A percentile compares a stretch with the other conserved stretches of the same genome.
Evolutionary conservation across 192 early-diverging fungal genomes (phyloP).

Genomic region (Gryganskiella cystojenkinii): DNA sequence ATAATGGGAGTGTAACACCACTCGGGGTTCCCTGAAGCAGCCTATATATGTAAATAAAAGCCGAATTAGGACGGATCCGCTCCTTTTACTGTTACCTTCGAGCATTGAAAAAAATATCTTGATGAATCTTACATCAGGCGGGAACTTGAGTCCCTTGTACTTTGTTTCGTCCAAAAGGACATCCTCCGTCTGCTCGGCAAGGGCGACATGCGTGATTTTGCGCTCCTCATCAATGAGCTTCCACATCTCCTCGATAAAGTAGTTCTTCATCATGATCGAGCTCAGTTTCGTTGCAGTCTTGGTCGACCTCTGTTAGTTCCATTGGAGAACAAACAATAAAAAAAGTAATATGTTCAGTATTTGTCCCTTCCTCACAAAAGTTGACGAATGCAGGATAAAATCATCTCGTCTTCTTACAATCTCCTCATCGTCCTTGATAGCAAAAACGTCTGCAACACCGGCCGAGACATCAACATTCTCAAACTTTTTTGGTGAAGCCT

Average conservation of each 20-base stretch:
- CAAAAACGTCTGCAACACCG: slow-evolving; percentile 77
- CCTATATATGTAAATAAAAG: slow-evolving; percentile 26
- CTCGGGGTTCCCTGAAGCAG: slow-evolving; percentile 78
- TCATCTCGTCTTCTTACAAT: slow-evolving; percentile 61
- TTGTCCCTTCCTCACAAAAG: too few relatives aligned
- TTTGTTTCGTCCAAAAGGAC: slow-evolving; percentile 75
- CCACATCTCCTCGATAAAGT: slow-evolving; percentile 88
- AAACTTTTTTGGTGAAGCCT: slow-evolving; percentile 58
- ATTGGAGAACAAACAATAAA: neutral
- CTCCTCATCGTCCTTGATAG: slow-evolving; percentile 94
- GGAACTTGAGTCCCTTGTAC: slow-evolving; percentile 72
- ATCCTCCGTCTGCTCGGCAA: slow-evolving; percentile 80
- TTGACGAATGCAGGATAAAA: too few relatives aligned
- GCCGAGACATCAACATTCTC: slow-evolving; percentile 78
- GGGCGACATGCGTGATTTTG: slow-evolving; percentile 83
- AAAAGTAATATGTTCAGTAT: neutral
- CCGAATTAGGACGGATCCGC: too few relatives aligned
- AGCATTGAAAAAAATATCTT: too few relatives aligned
- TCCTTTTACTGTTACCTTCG: too few relatives aligned
- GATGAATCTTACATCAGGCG: slow-evolving; percentile 72
- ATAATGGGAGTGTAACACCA: slow-evolving; percentile 95
- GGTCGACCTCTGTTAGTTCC: slow-evolving; percentile 76
- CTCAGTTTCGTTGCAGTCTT: slow-evolving; percentile 79
- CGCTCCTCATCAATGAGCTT: slow-evolving; percentile 89
- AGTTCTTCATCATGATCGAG: slow-evolving; percentile 83